phyloP scores from a whole-genome alignment of 306 rosid species.

The Abrus pulchellus region DNA sequence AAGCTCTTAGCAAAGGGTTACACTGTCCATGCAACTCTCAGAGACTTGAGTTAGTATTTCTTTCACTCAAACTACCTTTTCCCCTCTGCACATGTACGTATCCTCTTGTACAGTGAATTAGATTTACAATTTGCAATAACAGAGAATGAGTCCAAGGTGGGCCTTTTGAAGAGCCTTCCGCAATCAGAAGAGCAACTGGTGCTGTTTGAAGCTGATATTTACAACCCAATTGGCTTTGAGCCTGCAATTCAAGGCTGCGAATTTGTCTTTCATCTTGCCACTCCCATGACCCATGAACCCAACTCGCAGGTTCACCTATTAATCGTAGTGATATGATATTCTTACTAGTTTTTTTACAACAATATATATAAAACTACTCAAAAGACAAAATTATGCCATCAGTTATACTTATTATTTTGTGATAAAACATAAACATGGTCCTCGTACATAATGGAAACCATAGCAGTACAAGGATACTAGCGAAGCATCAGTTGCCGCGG shows the following conservation, averaged over 20 bases:
- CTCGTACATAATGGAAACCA: background rate
- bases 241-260: constrained; percentile 54
- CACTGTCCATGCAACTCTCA: no score
- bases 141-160: constrained; percentile 54
- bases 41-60: no score
- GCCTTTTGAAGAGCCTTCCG: constrained; percentile 54
- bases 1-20: no score
- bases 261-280: constrained; percentile 65
- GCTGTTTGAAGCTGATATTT: constrained; percentile 58
- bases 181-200: constrained; percentile 43
- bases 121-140: background rate
- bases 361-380: no score
- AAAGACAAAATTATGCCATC: no score
- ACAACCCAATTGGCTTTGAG: constrained; percentile 50
- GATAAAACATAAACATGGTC: no score
- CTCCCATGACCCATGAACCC: constrained; percentile 44
- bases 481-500: constrained; percentile 55
- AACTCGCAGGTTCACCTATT: constrained; percentile 47
- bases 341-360: no score
- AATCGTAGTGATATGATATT: background rate
- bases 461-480: constrained; percentile 49
- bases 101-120: no score
- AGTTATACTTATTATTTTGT: no score
- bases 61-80: no score
- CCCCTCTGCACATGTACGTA: no score